Conservation (phyloP, 2,329 filamentous ascomycete species). For the Colletotrichum magnum region DNA sequence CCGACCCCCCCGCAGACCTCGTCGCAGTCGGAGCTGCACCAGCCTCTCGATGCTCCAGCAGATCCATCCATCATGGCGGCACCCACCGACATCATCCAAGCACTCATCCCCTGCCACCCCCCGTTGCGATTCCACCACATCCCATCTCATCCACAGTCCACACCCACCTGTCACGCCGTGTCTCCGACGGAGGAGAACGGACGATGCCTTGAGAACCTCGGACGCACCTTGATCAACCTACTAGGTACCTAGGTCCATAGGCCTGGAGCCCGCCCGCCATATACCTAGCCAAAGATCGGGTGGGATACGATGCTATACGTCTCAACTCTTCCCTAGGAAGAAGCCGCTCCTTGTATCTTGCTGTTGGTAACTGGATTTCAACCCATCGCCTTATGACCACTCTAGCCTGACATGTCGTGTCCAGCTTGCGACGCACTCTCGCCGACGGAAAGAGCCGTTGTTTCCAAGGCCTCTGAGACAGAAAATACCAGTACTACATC, state of each 20-base stretch:
- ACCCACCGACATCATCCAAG: constrained; percentile 29
- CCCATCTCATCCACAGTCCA: constrained; percentile 6
- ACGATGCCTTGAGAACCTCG: neutral
- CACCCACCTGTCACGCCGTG: constrained; percentile 10
- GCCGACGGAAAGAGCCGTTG: neutral
- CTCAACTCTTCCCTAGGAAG: too few species aligned
- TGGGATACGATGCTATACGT: too few species aligned
- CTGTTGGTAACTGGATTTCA: too few species aligned
- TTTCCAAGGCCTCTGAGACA: neutral
- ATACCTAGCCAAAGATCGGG: too few species aligned
- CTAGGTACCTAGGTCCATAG: too few species aligned
- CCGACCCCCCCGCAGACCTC: too few species aligned
- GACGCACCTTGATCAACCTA: too few species aligned
- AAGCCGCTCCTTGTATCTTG: too few species aligned
- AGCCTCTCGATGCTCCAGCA: constrained; percentile 3
- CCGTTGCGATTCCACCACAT: neutral
- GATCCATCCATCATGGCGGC: constrained; percentile 27
- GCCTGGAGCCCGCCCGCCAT: too few species aligned
- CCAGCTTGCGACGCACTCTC: constrained; percentile 5
- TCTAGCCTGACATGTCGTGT: neutral
- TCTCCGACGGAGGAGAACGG: constrained; percentile 3
- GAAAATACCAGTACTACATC: too few species aligned
- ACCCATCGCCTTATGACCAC: neutral
- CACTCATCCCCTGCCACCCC: neutral
- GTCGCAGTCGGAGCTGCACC: too few species aligned